A percentile compares a stretch with the other conserved stretches of the same genome.
phyloP scores from a whole-genome alignment of 2,329 filamentous ascomycete species.

The Stagonosporopsis rhizophila region DNA sequence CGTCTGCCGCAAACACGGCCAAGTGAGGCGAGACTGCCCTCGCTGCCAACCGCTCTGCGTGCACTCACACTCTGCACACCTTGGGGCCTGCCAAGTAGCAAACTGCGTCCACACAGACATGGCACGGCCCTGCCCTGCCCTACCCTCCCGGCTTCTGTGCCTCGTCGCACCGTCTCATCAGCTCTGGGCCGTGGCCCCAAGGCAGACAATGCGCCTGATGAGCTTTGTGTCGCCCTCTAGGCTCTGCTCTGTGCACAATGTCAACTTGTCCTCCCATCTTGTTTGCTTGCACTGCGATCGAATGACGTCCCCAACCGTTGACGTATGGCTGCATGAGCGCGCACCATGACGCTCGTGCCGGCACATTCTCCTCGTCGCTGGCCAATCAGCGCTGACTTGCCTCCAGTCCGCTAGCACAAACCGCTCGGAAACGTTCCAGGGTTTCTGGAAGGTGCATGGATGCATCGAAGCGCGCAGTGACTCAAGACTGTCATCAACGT shows the following conservation, averaged over 20 bases:
- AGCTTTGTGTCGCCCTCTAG: conserved; percentile 1
- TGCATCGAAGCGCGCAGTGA: neutral
- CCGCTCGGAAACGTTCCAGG: neutral
- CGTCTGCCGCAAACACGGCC: conserved; percentile 21
- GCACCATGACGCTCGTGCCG: no score
- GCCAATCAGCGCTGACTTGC: conserved; percentile 13
- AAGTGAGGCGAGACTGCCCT: conserved; percentile 18
- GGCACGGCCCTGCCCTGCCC: conserved; percentile 3
- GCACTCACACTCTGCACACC: conserved; percentile 3
- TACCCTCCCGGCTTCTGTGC: conserved; percentile 2
- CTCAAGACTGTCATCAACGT: neutral
- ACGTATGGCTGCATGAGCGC: conserved; percentile 12
- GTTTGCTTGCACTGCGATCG: conserved; percentile 5
- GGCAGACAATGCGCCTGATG: conserved; percentile 5
- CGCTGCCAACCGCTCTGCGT: conserved; percentile 15
- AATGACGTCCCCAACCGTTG: conserved; percentile 8
- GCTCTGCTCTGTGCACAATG: neutral
- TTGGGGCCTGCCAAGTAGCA: conserved; percentile 1
- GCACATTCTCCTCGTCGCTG: neutral
- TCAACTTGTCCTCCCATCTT: neutral
- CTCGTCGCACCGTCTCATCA: conserved; percentile 18
- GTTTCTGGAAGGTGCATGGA: conserved; percentile 10
- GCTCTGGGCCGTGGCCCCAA: conserved; percentile 13
- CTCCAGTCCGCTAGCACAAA: conserved; percentile 8
- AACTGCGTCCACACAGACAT: conserved; percentile 1